Evolutionary conservation across 352 stramenopile genomes (phyloP).

Genomic region (Plasmopara viticola): DNA sequence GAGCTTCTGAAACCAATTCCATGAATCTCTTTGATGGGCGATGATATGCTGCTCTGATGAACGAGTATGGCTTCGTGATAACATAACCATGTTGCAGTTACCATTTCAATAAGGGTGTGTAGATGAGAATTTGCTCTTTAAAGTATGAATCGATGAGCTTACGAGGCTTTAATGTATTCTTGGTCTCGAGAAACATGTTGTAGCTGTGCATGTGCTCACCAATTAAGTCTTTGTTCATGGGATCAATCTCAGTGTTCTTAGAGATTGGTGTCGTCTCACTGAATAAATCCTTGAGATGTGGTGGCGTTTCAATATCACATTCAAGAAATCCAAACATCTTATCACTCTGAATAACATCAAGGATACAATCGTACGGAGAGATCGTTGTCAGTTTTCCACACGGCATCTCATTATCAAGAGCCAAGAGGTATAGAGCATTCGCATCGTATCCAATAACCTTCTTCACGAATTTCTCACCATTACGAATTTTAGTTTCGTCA

Average conservation of each 20-base stretch:
- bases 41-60: not conserved
- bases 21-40: not conserved
- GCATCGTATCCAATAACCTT: not conserved
- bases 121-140: conserved; percentile 1
- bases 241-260: not conserved
- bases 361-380: not conserved
- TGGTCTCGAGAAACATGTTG: not conserved
- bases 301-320: conserved; percentile 2
- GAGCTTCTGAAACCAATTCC: not conserved
- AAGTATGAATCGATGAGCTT: conserved; percentile 2
- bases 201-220: not conserved
- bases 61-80: not conserved
- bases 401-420: not conserved
- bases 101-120: not conserved
- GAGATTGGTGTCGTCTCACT: conserved; percentile 1
- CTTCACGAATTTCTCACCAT: not conserved
- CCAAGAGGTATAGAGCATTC: not conserved
- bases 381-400: not conserved
- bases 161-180: not conserved
- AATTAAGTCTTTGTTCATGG: not conserved
- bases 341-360: not conserved
- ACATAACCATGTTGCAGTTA: not conserved
- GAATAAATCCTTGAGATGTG: conserved; percentile 1
- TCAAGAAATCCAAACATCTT: conserved; percentile 1
- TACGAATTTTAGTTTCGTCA: not conserved